Conservation (phyloP, 768 basidiomycete genomes). For the Neoboletus magnificus region DNA sequence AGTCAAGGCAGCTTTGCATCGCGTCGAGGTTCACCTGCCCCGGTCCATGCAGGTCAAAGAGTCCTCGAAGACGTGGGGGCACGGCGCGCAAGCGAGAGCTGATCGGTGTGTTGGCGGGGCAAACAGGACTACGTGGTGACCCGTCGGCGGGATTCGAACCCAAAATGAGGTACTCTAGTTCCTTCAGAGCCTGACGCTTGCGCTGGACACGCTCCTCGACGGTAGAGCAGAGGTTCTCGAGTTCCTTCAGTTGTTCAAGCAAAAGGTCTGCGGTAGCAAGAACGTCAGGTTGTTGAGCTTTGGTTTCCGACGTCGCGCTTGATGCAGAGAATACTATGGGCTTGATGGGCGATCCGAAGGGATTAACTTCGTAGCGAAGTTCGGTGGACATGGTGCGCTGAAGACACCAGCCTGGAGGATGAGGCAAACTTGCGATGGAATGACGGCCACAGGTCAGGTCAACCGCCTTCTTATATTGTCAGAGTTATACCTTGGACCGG, state of each 20-base stretch:
- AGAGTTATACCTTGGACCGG: slow-evolving; percentile 6
- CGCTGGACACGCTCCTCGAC: slow-evolving; percentile 23
- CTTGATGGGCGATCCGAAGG: slow-evolving; percentile 24
- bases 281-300: slow-evolving; percentile 16
- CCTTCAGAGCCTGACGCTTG: slow-evolving; percentile 22
- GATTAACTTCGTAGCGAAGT: slow-evolving; percentile 2
- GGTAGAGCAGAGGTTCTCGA: slow-evolving; percentile 21
- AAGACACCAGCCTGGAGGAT: background rate
- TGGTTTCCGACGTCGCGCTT: background rate
- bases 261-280: slow-evolving; percentile 31
- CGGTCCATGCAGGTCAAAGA: slow-evolving; percentile 30
- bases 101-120: slow-evolving; percentile 23
- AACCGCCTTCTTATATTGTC: slow-evolving; percentile 11
- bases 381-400: slow-evolving; percentile 8
- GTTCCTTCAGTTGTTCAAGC: slow-evolving; percentile 24
- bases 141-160: slow-evolving; percentile 7
- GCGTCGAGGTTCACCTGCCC: slow-evolving; percentile 22
- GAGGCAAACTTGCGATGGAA: background rate
- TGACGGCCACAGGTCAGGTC: background rate
- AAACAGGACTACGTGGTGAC: slow-evolving; percentile 17
- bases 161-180: slow-evolving; percentile 22
- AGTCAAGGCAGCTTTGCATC: slow-evolving; percentile 25
- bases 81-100: slow-evolving; percentile 9
- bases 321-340: background rate
- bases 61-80: slow-evolving; percentile 30